phyloP scores from a whole-genome alignment of 176 grass and related monocot species.

The Oryza punctata region DNA sequence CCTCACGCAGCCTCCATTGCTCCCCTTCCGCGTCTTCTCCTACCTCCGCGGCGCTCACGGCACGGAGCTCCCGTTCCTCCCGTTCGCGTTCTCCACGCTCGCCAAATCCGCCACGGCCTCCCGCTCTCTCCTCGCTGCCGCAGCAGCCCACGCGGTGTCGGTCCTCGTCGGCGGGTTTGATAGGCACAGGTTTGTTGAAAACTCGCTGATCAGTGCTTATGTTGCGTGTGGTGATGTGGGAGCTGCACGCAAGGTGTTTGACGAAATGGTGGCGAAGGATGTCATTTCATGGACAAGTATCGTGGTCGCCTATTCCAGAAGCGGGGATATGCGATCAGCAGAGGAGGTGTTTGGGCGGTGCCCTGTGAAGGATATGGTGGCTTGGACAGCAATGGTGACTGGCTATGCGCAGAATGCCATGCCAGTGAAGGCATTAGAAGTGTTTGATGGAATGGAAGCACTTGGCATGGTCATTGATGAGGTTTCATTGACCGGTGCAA shows the following conservation, averaged over 20 bases:
- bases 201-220: conserved; percentile 52
- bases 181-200: conserved; percentile 54
- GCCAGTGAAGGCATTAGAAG: conserved; percentile 48
- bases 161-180: conserved; percentile 54
- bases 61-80: conserved; percentile 50
- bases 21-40: conserved; percentile 56
- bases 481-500: conserved; percentile 54
- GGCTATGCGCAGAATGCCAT: conserved; percentile 60
- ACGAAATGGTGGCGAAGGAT: conserved; percentile 53
- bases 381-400: conserved; percentile 63
- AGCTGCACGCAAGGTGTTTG: conserved; percentile 53
- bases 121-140: conserved; percentile 23
- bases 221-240: conserved; percentile 26
- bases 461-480: conserved; percentile 49
- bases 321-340: conserved; percentile 37
- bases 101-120: conserved; percentile 47
- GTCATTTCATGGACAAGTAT: conserved; percentile 63
- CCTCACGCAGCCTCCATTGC: conserved; percentile 35
- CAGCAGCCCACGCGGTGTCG: conserved; percentile 30
- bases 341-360: conserved; percentile 47
- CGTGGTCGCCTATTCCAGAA: conserved; percentile 53
- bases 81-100: conserved; percentile 52
- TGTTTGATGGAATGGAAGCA: conserved; percentile 47
- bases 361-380: conserved; percentile 58
- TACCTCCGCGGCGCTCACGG: conserved; percentile 19